phyloP scores from a whole-genome alignment of 2,329 filamentous ascomycete genomes.

The Penicillium sp. region DNA sequence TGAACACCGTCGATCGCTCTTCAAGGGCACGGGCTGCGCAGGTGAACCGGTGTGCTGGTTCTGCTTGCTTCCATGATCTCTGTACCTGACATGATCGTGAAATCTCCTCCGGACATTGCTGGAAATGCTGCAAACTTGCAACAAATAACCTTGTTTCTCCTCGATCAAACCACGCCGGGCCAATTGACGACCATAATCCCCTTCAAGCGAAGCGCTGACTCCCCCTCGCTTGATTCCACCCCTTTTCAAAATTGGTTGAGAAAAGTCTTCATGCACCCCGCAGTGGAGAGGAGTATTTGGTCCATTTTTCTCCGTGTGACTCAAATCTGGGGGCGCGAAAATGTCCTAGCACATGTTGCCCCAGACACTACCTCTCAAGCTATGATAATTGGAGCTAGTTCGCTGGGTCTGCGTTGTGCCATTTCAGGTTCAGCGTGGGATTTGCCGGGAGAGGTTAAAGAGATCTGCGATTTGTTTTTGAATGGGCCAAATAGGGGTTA shows the following conservation, averaged over 20 bases:
- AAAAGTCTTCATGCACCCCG: not conserved
- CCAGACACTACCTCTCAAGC: not conserved
- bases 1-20: slow-evolving; percentile 1
- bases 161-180: not conserved
- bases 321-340: slow-evolving; percentile 1
- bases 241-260: not conserved
- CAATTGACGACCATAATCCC: not conserved
- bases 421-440: not conserved
- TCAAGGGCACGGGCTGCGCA: not conserved
- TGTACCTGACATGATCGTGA: not conserved
- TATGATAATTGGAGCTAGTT: not conserved
- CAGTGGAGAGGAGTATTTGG: not conserved
- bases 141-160: not conserved
- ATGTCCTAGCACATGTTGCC: not conserved
- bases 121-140: not conserved
- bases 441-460: not conserved
- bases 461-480: not conserved
- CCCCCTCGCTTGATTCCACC: not conserved
- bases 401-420: not conserved
- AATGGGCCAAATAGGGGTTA: not conserved
- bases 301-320: slow-evolving; percentile 3
- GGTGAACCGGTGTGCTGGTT: not conserved
- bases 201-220: not conserved
- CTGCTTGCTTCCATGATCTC: not conserved
- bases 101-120: not conserved